Evolutionary conservation across 345 rosid genomes (phyloP).

Genomic region (Psidium guajava): DNA sequence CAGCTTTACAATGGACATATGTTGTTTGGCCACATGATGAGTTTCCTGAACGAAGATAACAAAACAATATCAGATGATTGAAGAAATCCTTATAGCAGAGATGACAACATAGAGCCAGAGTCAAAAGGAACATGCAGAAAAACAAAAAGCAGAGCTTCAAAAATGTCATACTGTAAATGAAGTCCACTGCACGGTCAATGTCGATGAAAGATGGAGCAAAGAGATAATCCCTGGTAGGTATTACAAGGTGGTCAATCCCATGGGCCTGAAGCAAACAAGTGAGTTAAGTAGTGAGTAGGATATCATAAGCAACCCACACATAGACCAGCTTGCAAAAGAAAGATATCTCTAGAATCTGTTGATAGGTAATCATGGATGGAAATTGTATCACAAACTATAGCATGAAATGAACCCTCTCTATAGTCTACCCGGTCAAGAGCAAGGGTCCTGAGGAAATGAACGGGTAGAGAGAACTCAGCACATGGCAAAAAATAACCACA

Average conservation of each 20-base stretch:
- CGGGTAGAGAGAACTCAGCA: neutral
- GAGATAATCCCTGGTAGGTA: constrained; percentile 85
- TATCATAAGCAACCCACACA: neutral
- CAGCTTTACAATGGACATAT: constrained; percentile 93
- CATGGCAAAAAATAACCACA: neutral
- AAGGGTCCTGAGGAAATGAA: neutral
- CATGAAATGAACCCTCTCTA: neutral
- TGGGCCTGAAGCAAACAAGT: constrained; percentile 31
- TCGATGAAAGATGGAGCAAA: constrained; percentile 69
- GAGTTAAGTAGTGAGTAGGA: neutral
- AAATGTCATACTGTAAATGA: constrained; percentile 50
- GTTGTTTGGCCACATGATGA: constrained; percentile 52
- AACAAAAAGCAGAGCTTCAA: neutral
- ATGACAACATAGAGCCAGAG: neutral
- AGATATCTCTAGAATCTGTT: neutral
- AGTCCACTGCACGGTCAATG: constrained; percentile 53
- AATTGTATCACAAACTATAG: neutral
- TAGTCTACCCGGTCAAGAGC: neutral
- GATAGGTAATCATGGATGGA: neutral
- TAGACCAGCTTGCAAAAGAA: neutral
- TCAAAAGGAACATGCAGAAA: neutral
- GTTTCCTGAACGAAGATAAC: constrained; percentile 32
- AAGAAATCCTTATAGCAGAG: neutral
- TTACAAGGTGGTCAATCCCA: constrained; percentile 72
- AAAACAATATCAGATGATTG: neutral